These are phyloP conservation scores for Noccaea caerulescens DNA, from an alignment of 345 rosid genomes.

Conservation along the genomic window DNA sequence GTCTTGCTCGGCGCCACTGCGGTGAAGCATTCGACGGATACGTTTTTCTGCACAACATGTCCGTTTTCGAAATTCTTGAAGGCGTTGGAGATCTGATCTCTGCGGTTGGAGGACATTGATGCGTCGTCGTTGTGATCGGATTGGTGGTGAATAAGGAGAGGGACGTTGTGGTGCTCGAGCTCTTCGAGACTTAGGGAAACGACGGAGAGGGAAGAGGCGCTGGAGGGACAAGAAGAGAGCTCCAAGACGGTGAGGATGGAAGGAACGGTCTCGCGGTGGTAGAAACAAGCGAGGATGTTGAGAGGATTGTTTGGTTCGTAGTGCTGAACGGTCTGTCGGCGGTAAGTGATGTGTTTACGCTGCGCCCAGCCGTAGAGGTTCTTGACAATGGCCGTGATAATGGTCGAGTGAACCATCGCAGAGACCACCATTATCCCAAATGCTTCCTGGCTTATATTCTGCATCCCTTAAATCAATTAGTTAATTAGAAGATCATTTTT, in stretches of 20 bases:
- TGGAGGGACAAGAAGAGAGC: slow-evolving; percentile 35
- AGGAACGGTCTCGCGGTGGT: slow-evolving; percentile 33
- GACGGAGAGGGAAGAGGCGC: slow-evolving; percentile 33
- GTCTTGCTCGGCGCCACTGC: slow-evolving; percentile 43
- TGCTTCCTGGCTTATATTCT: slow-evolving; percentile 37
- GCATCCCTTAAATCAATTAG: slow-evolving; percentile 1
- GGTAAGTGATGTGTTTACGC: slow-evolving; percentile 38
- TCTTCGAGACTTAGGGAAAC: slow-evolving; percentile 43
- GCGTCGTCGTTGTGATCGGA: background rate
- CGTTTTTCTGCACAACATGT: slow-evolving; percentile 1
- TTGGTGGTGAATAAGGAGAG: slow-evolving; percentile 30
- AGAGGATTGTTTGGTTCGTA: slow-evolving; percentile 21
- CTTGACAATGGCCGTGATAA: slow-evolving; percentile 35
- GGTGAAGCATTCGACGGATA: slow-evolving; percentile 38
- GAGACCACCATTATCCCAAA: slow-evolving; percentile 39
- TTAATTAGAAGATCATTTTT: no score
- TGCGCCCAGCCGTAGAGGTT: slow-evolving; percentile 43
- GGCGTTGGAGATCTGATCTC: slow-evolving; percentile 32
- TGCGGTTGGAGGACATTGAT: background rate
- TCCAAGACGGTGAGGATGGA: slow-evolving; percentile 43
- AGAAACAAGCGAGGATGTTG: slow-evolving; percentile 45
- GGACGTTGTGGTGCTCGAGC: slow-evolving; percentile 25
- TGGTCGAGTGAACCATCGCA: slow-evolving; percentile 29
- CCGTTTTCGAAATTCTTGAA: slow-evolving; percentile 12
- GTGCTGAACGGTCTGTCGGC: slow-evolving; percentile 38